Evolutionary conservation across 768 basidiomycete species (phyloP).

Genomic region (Mycena venus): DNA sequence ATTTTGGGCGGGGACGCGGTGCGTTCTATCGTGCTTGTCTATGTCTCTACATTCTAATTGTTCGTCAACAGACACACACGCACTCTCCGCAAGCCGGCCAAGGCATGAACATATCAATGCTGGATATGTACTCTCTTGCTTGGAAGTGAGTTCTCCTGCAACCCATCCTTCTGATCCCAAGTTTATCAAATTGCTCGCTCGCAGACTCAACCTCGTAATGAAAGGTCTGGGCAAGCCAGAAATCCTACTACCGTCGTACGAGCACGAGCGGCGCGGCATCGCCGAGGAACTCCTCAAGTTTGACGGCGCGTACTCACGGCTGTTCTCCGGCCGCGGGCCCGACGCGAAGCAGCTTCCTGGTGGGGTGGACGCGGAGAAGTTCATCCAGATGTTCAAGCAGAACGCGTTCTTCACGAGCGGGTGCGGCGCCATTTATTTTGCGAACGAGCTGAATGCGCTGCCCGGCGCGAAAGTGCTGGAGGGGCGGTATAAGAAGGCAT

Average conservation of each 20-base stretch:
- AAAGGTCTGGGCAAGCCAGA: slow-evolving; percentile 33
- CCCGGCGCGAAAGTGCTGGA: slow-evolving; percentile 15
- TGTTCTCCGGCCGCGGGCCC: slow-evolving; percentile 47
- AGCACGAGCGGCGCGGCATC: slow-evolving; percentile 53
- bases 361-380: slow-evolving; percentile 32
- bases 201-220: slow-evolving; percentile 33
- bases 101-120: slow-evolving; percentile 49
- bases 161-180: not conserved
- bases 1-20: slow-evolving; percentile 58
- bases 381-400: slow-evolving; percentile 37
- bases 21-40: not conserved
- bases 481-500: slow-evolving; percentile 10
- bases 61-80: slow-evolving; percentile 32
- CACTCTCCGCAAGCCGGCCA: slow-evolving; percentile 47
- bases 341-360: slow-evolving; percentile 31
- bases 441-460: slow-evolving; percentile 32
- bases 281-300: slow-evolving; percentile 58
- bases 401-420: slow-evolving; percentile 36
- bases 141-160: slow-evolving; percentile 27
- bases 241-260: slow-evolving; percentile 45
- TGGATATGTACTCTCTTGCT: slow-evolving; percentile 34
- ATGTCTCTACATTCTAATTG: not conserved
- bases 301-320: slow-evolving; percentile 53
- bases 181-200: too few relatives aligned
- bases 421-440: slow-evolving; percentile 31